phyloP scores from a whole-genome alignment of 257 asterid species.

The Leptodermis oblonga region DNA sequence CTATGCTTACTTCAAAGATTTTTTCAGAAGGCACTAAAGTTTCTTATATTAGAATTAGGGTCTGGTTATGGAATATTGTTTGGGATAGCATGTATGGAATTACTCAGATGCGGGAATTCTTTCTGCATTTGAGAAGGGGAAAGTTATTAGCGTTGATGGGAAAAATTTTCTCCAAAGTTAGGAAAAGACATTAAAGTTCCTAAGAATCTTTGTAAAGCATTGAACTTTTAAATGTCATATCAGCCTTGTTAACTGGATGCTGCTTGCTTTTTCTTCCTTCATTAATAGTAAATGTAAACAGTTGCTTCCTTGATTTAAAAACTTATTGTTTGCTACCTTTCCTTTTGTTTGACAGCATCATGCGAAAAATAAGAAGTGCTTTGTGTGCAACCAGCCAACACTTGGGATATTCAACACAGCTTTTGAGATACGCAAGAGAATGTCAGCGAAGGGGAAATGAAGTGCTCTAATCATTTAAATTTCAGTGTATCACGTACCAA shows the following conservation, averaged over 20 bases:
- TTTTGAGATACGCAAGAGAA: slow-evolving; percentile 76
- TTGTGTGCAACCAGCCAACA: slow-evolving; percentile 95
- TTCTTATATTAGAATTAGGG: neutral
- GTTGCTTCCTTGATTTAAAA: neutral
- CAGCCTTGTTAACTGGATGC: neutral
- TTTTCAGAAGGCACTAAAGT: neutral
- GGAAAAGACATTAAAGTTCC: neutral
- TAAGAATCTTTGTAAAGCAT: neutral
- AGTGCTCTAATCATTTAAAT: slow-evolving; percentile 5
- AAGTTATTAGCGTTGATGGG: too few species aligned
- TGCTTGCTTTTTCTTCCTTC: neutral
- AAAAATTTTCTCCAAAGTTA: neutral
- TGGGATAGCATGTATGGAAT: too few species aligned
- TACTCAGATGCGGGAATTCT: too few species aligned
- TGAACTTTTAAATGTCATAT: neutral
- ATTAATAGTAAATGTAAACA: neutral
- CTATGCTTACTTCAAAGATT: neutral
- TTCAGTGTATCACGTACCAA: neutral
- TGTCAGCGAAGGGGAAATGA: slow-evolving; percentile 57
- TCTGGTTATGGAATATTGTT: neutral
- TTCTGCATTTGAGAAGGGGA: too few species aligned
- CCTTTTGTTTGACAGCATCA: slow-evolving; percentile 66
- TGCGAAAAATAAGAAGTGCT: slow-evolving; percentile 90
- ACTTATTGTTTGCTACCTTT: neutral
- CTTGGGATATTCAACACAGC: slow-evolving; percentile 95